Percentiles rank a stretch among this genome's conserved stretches.
Evolutionary conservation across 352 stramenopile genomes (phyloP).

Genomic region (Phytophthora hibernalis): DNA sequence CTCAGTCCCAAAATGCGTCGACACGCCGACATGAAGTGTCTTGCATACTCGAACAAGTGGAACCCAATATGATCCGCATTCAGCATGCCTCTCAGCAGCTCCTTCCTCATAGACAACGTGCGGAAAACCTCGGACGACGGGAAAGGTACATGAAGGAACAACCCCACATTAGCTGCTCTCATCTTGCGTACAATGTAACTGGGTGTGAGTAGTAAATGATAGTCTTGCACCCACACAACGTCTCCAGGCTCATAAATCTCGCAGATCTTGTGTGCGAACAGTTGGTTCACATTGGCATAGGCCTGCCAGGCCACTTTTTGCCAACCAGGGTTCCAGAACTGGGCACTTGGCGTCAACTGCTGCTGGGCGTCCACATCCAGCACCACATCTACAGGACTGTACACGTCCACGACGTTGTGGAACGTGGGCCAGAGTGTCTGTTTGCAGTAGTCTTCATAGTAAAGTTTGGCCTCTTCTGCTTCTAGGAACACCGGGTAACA

Average conservation of each 20-base stretch:
- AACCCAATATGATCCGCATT: slow-evolving; percentile 94
- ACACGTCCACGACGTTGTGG: slow-evolving; percentile 96
- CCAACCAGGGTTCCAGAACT: slow-evolving; percentile 69
- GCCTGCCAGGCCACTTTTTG: slow-evolving; percentile 90
- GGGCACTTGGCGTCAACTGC: slow-evolving; percentile 24
- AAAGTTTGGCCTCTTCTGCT: slow-evolving; percentile 62
- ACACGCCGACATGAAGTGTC: slow-evolving; percentile 93
- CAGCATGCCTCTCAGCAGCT: slow-evolving; percentile 91
- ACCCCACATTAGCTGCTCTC: slow-evolving; percentile 92
- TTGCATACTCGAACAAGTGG: slow-evolving; percentile 93
- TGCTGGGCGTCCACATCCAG: slow-evolving; percentile 44
- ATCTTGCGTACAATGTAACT: slow-evolving; percentile 94
- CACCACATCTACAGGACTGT: slow-evolving; percentile 78
- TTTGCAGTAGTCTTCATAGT: slow-evolving; percentile 97
- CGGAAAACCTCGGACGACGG: slow-evolving; percentile 98
- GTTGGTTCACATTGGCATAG: slow-evolving; percentile 96
- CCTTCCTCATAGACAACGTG: slow-evolving; percentile 93
- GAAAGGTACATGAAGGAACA: slow-evolving; percentile 99
- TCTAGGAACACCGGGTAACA: slow-evolving; percentile 75
- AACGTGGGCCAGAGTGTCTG: slow-evolving; percentile 97
- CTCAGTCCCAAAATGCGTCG: slow-evolving; percentile 94
- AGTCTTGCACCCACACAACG: slow-evolving; percentile 98
- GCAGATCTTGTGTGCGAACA: slow-evolving; percentile 88
- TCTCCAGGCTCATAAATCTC: slow-evolving; percentile 84
- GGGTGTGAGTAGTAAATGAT: slow-evolving; percentile 97